phyloP scores from a whole-genome alignment of 2,329 filamentous ascomycete species.

The Cladophialophora carrionii region DNA sequence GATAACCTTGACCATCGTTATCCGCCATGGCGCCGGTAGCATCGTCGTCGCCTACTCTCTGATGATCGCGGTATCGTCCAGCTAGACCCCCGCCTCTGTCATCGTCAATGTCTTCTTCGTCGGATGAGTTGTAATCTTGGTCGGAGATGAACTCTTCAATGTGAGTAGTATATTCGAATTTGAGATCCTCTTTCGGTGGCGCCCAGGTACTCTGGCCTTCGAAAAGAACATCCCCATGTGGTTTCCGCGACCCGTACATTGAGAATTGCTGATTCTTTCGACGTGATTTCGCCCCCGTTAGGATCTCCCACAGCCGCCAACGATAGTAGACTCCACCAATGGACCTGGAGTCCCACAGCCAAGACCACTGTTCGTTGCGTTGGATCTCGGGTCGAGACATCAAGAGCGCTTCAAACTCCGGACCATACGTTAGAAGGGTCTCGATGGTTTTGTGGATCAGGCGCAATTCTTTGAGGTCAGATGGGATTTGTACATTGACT shows the following conservation, averaged over 20 bases:
- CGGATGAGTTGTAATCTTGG: slow-evolving; percentile 81
- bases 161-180: slow-evolving; percentile 76
- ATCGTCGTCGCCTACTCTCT: slow-evolving; percentile 34
- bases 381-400: slow-evolving; percentile 87
- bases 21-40: slow-evolving; percentile 35
- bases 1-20: slow-evolving; percentile 63
- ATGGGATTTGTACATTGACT: slow-evolving; percentile 74
- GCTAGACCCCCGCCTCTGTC: slow-evolving; percentile 47
- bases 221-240: slow-evolving; percentile 62
- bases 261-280: slow-evolving; percentile 32
- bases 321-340: slow-evolving; percentile 86
- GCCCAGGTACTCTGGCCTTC: slow-evolving; percentile 79
- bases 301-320: slow-evolving; percentile 84
- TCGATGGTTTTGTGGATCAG: slow-evolving; percentile 90
- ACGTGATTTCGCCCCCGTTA: slow-evolving; percentile 62
- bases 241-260: slow-evolving; percentile 34
- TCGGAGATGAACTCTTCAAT: slow-evolving; percentile 82
- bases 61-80: slow-evolving; percentile 46
- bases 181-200: slow-evolving; percentile 70
- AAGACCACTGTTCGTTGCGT: slow-evolving; percentile 86
- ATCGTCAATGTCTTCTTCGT: slow-evolving; percentile 72
- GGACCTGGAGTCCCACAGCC: slow-evolving; percentile 85
- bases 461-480: slow-evolving; percentile 75
- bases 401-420: slow-evolving; percentile 86
- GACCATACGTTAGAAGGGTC: slow-evolving; percentile 73